Evolutionary conservation across 2,329 filamentous ascomycete species (phyloP).

Genomic region (Colletotrichum nymphaeae): DNA sequence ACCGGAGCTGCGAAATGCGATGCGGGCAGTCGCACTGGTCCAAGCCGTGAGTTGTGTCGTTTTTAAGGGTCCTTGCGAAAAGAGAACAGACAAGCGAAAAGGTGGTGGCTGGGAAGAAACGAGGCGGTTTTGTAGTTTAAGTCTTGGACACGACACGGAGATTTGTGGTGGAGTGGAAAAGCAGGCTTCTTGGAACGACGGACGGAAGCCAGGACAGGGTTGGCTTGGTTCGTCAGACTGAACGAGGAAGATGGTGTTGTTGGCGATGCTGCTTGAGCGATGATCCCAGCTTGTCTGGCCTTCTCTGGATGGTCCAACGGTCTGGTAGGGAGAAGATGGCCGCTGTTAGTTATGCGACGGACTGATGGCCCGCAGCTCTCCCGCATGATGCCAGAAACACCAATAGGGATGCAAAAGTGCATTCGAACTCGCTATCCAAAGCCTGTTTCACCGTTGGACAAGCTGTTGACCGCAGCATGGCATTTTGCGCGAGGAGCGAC

Average conservation of each 20-base stretch:
- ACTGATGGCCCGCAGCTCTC: conserved; percentile 18
- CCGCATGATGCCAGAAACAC: conserved; percentile 3
- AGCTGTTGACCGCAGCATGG: not conserved
- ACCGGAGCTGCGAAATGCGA: not conserved
- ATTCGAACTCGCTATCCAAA: conserved; percentile 18
- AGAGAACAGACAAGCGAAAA: not conserved
- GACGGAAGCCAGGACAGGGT: conserved; percentile 25
- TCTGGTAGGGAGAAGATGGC: conserved; percentile 25
- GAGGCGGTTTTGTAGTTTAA: conserved; percentile 31
- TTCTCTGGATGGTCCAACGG: not conserved
- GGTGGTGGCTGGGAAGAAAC: conserved; percentile 17
- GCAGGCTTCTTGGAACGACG: conserved; percentile 26
- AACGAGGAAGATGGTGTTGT: conserved; percentile 29
- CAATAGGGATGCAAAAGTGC: conserved; percentile 16
- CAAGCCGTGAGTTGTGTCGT: not conserved
- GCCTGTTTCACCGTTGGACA: conserved; percentile 32
- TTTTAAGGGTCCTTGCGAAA: conserved; percentile 26
- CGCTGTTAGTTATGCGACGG: conserved; percentile 19
- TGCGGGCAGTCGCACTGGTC: not conserved
- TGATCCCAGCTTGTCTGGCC: conserved; percentile 27
- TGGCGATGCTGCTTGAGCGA: conserved; percentile 30
- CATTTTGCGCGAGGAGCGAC: not conserved
- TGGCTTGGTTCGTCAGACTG: not conserved
- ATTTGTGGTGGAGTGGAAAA: conserved; percentile 18
- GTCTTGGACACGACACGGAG: conserved; percentile 17